A percentile compares a stretch with the other conserved stretches of the same genome.
Evolutionary conservation across 2,329 filamentous ascomycete genomes (phyloP).

Genomic region (Aspergillus nomiae): DNA sequence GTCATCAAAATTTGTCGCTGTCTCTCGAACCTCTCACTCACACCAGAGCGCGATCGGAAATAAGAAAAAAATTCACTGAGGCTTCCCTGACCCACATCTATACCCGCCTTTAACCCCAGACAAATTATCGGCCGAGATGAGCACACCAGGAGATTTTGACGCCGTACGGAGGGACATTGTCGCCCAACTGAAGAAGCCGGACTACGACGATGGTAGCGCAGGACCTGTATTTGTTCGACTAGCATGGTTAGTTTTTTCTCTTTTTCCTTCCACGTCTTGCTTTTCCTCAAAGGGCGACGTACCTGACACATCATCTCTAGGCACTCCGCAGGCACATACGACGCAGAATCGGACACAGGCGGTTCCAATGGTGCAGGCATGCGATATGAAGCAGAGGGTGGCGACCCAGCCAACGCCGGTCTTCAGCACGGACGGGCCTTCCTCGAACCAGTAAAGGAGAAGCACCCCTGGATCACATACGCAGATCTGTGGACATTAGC

Average conservation of each 20-base stretch:
- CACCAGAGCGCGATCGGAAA: background rate
- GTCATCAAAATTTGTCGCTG: background rate
- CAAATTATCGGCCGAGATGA: slow-evolving; percentile 37
- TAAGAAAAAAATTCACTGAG: background rate
- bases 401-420: slow-evolving; percentile 66
- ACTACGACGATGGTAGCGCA: slow-evolving; percentile 66
- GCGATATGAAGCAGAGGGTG: slow-evolving; percentile 66
- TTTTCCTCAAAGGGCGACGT: background rate
- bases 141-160: slow-evolving; percentile 41
- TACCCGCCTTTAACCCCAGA: slow-evolving; percentile 15
- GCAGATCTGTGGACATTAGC: slow-evolving; percentile 67
- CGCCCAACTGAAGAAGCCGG: slow-evolving; percentile 59
- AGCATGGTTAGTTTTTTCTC: slow-evolving; percentile 54
- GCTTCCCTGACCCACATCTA: slow-evolving; percentile 6
- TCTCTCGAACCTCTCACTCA: background rate
- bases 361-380: slow-evolving; percentile 67
- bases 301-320: slow-evolving; percentile 33
- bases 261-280: background rate
- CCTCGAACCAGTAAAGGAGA: slow-evolving; percentile 62
- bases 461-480: slow-evolving; percentile 66
- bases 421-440: slow-evolving; percentile 65
- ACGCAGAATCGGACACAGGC: slow-evolving; percentile 60
- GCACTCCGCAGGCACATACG: slow-evolving; percentile 67
- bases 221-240: slow-evolving; percentile 66
- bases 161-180: slow-evolving; percentile 58